Evolutionary conservation across 78 protist genomes (phyloP), one percentile per base, ranked within the genome.

Genomic region (Planoprotostelium fungivorum): DNA sequence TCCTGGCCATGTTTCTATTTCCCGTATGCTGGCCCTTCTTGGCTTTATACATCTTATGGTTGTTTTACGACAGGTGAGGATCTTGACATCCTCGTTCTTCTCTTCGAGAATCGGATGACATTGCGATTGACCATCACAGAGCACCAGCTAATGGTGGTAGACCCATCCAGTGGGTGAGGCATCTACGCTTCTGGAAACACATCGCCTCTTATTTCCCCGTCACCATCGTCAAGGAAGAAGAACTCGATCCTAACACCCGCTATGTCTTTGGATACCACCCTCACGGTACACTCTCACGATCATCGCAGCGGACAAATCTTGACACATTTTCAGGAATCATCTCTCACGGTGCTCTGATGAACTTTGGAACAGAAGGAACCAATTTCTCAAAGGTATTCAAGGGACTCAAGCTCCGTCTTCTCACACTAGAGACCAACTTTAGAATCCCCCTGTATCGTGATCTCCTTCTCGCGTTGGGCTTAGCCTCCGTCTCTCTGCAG

Each of bases 191-290:
- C 10, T 92, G 94, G 94, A 35, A 51, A 5, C 88, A 89, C 84
- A 90, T 92, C 73, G 90, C 89, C 89, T 89, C 89, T 37, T 92
- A 92, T 86, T 92, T 92, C 36, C 94, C 94, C 16, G 88, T 92
- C n/a, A 88, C 92, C 25, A 38, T 92, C 83, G 84, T 88, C 37
- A 83, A 86, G 36, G 73, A 63, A 38, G 83, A 91, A 34, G 90
- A 92, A 1, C 38, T 89, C 34, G 94, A 92, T 35, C 92, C 94
- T 35, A 37, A 35, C 28, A 88, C 87, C 89, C 89, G 90, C 35
- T 92, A 92, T 31, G 88, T 92, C n/a, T 92, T 92, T 86, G 94
- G 89, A 0, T 35, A 85, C 36, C 36, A 85, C 73, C 36, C 36
- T 36, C 73, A 85, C 73, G 37, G 37, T 85, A 36, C 16, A 85